These are phyloP conservation scores for Leishmania turanica DNA, from an alignment of 208 protist genomes.

Conservation along the genomic window DNA sequence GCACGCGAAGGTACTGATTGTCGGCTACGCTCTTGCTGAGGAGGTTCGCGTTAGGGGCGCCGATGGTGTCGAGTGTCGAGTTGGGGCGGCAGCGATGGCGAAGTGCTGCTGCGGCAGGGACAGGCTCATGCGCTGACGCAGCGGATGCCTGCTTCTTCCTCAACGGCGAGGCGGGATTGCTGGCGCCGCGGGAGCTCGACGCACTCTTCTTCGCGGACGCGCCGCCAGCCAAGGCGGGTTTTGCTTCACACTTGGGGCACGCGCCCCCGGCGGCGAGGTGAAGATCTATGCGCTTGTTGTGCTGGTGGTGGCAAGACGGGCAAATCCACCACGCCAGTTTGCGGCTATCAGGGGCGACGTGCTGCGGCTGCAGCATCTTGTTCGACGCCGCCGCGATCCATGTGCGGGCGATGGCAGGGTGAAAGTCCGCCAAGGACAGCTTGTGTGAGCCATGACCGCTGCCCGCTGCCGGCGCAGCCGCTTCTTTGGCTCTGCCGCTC, in stretches of 20 bases:
- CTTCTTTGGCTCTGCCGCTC: background rate
- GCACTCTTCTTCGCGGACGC: background rate
- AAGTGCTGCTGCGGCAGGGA: slow-evolving; percentile 11
- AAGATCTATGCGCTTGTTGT: slow-evolving; percentile 75
- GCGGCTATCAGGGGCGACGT: slow-evolving; percentile 63
- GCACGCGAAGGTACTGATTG: slow-evolving; percentile 52
- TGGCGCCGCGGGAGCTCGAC: background rate
- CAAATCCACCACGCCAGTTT: slow-evolving; percentile 88
- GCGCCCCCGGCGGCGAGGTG: slow-evolving; percentile 68
- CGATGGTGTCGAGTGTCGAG: slow-evolving; percentile 41
- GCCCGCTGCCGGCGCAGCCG: background rate
- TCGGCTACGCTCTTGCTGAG: slow-evolving; percentile 81
- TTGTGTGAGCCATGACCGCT: background rate
- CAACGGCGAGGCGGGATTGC: background rate
- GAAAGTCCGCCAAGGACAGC: slow-evolving; percentile 51
- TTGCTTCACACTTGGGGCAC: slow-evolving; percentile 67
- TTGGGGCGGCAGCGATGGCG: slow-evolving; percentile 64
- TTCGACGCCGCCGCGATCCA: slow-evolving; percentile 80
- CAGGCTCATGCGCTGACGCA: background rate
- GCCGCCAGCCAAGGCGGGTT: slow-evolving; percentile 24
- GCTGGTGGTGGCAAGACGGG: slow-evolving; percentile 55
- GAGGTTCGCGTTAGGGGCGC: slow-evolving; percentile 56
- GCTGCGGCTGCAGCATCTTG: slow-evolving; percentile 82
- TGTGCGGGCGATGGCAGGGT: slow-evolving; percentile 61
- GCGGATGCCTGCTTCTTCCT: background rate